Conservation (phyloP, 306 rosid species). For the Rubus idaeus region DNA sequence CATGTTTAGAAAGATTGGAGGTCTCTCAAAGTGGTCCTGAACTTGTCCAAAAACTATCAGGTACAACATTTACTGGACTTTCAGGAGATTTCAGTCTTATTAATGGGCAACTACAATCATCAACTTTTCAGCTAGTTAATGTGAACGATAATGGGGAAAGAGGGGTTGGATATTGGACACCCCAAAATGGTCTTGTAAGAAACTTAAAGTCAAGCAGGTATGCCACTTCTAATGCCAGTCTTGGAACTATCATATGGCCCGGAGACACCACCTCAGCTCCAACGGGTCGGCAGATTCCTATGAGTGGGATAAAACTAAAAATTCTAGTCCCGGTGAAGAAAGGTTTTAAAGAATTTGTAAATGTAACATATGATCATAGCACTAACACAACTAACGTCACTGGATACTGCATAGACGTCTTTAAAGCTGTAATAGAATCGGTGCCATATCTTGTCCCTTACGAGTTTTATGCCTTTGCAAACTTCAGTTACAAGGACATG, state of each 20-base stretch:
- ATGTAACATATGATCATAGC: background rate
- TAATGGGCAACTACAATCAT: slow-evolving; percentile 23
- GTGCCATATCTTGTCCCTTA: slow-evolving; percentile 41
- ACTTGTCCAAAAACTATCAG: slow-evolving; percentile 26
- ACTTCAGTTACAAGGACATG: slow-evolving; percentile 35
- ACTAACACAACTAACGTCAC: slow-evolving; percentile 17
- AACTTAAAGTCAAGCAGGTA: slow-evolving; percentile 5
- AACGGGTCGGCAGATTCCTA: slow-evolving; percentile 53
- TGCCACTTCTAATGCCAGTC: slow-evolving; percentile 26
- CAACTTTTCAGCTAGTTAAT: slow-evolving; percentile 34
- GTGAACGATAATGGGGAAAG: slow-evolving; percentile 42
- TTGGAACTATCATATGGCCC: slow-evolving; percentile 49
- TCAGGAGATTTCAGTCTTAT: slow-evolving; percentile 22
- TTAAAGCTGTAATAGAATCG: slow-evolving; percentile 34
- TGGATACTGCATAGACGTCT: slow-evolving; percentile 58
- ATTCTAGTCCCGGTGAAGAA: slow-evolving; percentile 37
- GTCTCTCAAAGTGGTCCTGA: slow-evolving; percentile 39
- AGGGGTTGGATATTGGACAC: slow-evolving; percentile 50
- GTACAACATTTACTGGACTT: slow-evolving; percentile 14
- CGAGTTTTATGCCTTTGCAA: slow-evolving; percentile 42
- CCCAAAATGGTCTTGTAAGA: slow-evolving; percentile 35
- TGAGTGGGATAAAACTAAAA: slow-evolving; percentile 39
- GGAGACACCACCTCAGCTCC: slow-evolving; percentile 43
- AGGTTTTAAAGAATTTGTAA: slow-evolving; percentile 34
- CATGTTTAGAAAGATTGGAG: slow-evolving; percentile 30